Conservation (phyloP, 495 filamentous ascomycete species). For the Extremus antarcticus region DNA sequence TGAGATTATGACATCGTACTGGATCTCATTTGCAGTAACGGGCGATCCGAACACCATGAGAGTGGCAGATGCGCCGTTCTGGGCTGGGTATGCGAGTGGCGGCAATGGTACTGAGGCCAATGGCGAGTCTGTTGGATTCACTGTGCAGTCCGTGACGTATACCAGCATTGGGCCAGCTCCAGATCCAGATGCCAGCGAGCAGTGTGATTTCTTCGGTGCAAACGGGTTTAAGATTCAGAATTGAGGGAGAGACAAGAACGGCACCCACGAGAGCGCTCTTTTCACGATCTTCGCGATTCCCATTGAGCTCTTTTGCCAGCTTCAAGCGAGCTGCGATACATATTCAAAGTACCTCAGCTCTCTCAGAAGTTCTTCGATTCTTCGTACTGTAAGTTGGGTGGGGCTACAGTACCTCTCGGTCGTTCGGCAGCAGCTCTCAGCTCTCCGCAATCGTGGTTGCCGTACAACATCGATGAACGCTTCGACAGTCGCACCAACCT, state of each 20-base stretch:
- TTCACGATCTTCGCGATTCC: too few relatives aligned
- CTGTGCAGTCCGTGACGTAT: constrained; percentile 14
- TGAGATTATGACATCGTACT: constrained; percentile 48
- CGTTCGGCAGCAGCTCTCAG: too few relatives aligned
- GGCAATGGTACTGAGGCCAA: constrained; percentile 5
- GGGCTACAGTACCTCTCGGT: too few relatives aligned
- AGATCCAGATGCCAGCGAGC: constrained; percentile 17
- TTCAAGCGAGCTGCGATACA: too few relatives aligned
- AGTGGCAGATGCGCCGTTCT: constrained; percentile 12
- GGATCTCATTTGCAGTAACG: constrained; percentile 44
- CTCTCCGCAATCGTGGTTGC: not conserved
- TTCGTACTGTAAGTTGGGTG: too few relatives aligned
- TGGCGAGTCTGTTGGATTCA: constrained; percentile 14
- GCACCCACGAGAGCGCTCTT: too few relatives aligned
- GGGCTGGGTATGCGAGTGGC: constrained; percentile 14
- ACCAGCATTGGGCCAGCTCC: constrained; percentile 12
- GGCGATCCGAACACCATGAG: constrained; percentile 17
- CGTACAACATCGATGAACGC: not conserved
- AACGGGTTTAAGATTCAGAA: constrained; percentile 14
- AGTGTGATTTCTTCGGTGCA: constrained; percentile 21
- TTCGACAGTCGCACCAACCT: not conserved
- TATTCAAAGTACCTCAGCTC: too few relatives aligned
- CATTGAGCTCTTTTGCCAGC: too few relatives aligned
- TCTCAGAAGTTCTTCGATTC: too few relatives aligned
- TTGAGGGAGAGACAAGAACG: not conserved